Base-by-base conservation (phyloP, 345 rosid species). In the Streptanthus diversifolius region DNA sequence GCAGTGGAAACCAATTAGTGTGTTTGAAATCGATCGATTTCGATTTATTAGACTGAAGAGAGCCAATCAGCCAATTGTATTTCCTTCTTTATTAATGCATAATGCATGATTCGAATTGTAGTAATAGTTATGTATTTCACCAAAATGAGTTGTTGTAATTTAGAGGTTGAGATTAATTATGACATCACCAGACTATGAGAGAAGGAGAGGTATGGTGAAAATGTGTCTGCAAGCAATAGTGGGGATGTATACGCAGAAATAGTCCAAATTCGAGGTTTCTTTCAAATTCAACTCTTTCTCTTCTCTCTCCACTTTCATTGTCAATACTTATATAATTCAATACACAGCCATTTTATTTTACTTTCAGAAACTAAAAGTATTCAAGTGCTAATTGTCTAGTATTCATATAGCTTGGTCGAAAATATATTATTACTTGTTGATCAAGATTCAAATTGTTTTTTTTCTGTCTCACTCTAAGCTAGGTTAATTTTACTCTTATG, bases 261-360 rank as follows among this genome's bases (percentile, higher is more conserved):
- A 66, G 68, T 66, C 73, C 73, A 74, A 74, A 74, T 67, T 61
- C 37, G 68, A 74, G 62, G 73, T 68, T 67, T 67, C 73, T 67
- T 59, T 40, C 68, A 74, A 57, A 57, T 74, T 74, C 53, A 74
- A 36, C 72, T 66, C 63, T 55, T 15, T 3, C 44, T 24, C 36
- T 48, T 52, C 29, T 56, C 51, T 4, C 43, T 10, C 53, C 4
- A 53, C 36, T 64, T 53, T 55, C 59, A 25, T 73, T 65, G 41
- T 56, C 59, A 65, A 73, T 63, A 4, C 74, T 18, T 39, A n/a
- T 30, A 32, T 71, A 48, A 59, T 70, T 30, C n/a, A 37, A 27
- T 48, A 36, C 51, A 36, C 51, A 19, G 24, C 75, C 12, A 2
- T 10, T 40, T 5, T 5, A 4, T 32, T 55, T 53, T 15, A 32